Conservation (phyloP, 1,284 basidiomycete genomes). For the Moesziomyces sp. region DNA sequence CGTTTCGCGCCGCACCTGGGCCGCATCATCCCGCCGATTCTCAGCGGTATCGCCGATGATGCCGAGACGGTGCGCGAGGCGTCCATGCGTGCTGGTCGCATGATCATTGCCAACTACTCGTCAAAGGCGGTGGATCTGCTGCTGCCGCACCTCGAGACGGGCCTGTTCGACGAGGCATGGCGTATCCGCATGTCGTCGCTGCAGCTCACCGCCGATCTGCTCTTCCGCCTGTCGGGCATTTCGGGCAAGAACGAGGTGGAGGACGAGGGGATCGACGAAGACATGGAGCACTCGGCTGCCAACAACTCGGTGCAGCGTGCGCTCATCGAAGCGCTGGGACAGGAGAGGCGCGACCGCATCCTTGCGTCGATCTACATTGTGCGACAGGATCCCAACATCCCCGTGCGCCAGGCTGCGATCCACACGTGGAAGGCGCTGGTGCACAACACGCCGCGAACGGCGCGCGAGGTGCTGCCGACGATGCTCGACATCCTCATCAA, state of each 20-base stretch:
- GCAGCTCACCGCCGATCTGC: slow-evolving; percentile 91
- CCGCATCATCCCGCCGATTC: slow-evolving; percentile 91
- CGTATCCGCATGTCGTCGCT: slow-evolving; percentile 91
- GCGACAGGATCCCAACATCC: slow-evolving; percentile 89
- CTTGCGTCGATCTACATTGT: slow-evolving; percentile 91
- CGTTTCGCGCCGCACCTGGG: slow-evolving; percentile 96
- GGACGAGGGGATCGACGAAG: slow-evolving; percentile 68
- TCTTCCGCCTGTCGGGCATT: slow-evolving; percentile 99
- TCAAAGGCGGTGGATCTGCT: slow-evolving; percentile 90
- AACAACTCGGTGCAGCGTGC: slow-evolving; percentile 75
- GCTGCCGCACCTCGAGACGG: slow-evolving; percentile 91
- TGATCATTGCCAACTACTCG: slow-evolving; percentile 97
- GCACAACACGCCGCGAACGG: slow-evolving; percentile 75
- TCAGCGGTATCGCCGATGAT: slow-evolving; percentile 89
- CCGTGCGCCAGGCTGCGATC: slow-evolving; percentile 89
- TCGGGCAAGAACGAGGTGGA: slow-evolving; percentile 83
- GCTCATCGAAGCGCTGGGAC: slow-evolving; percentile 86
- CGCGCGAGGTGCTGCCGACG: slow-evolving; percentile 91
- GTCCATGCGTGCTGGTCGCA: slow-evolving; percentile 97
- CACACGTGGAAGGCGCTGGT: slow-evolving; percentile 99
- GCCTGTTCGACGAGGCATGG: slow-evolving; percentile 95
- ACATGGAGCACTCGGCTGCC: slow-evolving; percentile 74
- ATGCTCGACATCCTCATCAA: slow-evolving; percentile 74
- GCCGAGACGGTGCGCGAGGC: slow-evolving; percentile 92
- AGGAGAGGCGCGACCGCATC: slow-evolving; percentile 88